Evolutionary conservation across 495 filamentous ascomycete genomes (phyloP).

Genomic region (Chaetomium cochliodes): DNA sequence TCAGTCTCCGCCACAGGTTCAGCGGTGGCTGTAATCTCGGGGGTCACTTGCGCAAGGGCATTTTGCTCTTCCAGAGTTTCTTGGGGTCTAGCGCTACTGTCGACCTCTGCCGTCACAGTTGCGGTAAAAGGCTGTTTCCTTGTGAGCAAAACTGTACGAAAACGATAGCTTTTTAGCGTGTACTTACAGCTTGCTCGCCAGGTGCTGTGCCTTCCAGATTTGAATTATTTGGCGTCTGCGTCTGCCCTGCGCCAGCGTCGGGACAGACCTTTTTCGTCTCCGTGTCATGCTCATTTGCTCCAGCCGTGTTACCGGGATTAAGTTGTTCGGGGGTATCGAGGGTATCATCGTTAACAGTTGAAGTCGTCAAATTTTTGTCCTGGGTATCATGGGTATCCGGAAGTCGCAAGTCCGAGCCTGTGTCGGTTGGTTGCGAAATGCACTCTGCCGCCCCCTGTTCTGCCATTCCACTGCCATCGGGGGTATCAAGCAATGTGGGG

Average conservation of each 20-base stretch:
- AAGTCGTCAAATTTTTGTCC: slow-evolving; percentile 23
- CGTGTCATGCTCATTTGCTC: slow-evolving; percentile 14
- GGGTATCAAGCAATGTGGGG: slow-evolving; percentile 39
- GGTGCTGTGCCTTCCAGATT: not conserved
- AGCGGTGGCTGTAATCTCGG: not conserved
- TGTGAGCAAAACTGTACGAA: not conserved
- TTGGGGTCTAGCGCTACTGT: not conserved
- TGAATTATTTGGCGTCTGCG: not conserved
- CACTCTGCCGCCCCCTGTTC: slow-evolving; percentile 35
- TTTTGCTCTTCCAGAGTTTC: not conserved
- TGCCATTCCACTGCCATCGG: slow-evolving; percentile 29
- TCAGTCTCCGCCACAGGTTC: not conserved
- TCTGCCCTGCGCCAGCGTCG: slow-evolving; percentile 14
- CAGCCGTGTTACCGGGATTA: slow-evolving; percentile 23
- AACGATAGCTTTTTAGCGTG: not conserved
- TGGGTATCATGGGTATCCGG: slow-evolving; percentile 24
- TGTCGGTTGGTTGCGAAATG: slow-evolving; percentile 34
- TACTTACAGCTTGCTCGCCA: slow-evolving; percentile 14
- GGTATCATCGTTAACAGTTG: slow-evolving; percentile 22
- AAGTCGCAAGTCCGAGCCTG: slow-evolving; percentile 29
- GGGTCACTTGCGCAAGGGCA: not conserved
- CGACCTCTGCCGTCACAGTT: not conserved
- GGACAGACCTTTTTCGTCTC: slow-evolving; percentile 13
- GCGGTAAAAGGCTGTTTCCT: not conserved
- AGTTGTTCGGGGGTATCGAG: slow-evolving; percentile 20